These are phyloP conservation scores for Hirsutella thompsonii DNA, from an alignment of 2,329 filamentous ascomycete genomes.

Conservation along the genomic window DNA sequence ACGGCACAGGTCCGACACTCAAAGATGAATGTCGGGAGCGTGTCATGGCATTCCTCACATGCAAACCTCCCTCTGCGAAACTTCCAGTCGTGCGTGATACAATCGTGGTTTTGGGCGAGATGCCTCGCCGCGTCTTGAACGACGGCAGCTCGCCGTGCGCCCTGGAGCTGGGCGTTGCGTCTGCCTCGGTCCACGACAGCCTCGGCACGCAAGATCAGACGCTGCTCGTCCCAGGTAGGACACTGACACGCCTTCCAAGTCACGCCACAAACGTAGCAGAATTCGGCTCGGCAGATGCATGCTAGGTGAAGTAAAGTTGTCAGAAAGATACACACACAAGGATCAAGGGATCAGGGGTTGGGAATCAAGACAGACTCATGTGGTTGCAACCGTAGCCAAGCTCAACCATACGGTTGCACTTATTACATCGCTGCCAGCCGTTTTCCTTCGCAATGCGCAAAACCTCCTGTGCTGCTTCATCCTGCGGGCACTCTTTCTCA, in stretches of 20 bases:
- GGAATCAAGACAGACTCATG: constrained; percentile 34
- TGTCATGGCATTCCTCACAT: constrained; percentile 4
- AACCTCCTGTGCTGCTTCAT: constrained; percentile 24
- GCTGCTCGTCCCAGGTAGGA: constrained; percentile 21
- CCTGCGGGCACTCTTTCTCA: constrained; percentile 29
- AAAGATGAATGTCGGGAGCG: constrained; percentile 27
- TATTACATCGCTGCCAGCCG: constrained; percentile 37
- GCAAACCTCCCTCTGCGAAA: not conserved
- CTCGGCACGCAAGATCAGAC: not conserved
- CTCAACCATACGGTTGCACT: constrained; percentile 35
- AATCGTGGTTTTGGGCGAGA: constrained; percentile 1
- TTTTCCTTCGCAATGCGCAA: constrained; percentile 25
- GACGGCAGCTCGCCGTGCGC: not conserved
- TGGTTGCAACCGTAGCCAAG: constrained; percentile 38
- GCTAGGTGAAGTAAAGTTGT: constrained; percentile 12
- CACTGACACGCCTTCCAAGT: constrained; percentile 27
- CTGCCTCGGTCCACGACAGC: not conserved
- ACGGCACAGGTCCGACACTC: constrained; percentile 31
- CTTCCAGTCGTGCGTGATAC: not conserved
- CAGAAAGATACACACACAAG: too few relatives aligned
- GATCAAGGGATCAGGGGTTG: not conserved
- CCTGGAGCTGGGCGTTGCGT: not conserved
- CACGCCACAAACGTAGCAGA: constrained; percentile 34
- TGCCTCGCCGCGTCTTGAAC: not conserved
- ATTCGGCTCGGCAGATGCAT: constrained; percentile 32